These are phyloP conservation scores for Rozella allomycis DNA, from an alignment of 371 early-diverging fungal species.

Conservation along the genomic window DNA sequence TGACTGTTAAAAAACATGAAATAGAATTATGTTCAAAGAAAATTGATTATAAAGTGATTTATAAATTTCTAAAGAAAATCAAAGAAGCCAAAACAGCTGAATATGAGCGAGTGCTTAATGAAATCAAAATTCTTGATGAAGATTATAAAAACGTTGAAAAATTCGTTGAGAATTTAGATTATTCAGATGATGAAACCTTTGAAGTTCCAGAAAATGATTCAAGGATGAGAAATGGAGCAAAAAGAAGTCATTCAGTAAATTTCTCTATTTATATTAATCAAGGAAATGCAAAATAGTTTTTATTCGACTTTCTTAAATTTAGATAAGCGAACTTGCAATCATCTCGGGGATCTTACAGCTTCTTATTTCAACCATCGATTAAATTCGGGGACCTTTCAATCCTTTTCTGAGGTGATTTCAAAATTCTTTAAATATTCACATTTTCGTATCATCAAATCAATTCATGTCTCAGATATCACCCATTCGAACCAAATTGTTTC, in stretches of 20 bases:
- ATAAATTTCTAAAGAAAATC: constrained; percentile 33
- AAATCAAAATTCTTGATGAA: constrained; percentile 1
- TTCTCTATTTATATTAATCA: constrained; percentile 11
- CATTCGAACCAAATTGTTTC: constrained; percentile 48
- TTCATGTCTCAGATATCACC: constrained; percentile 45
- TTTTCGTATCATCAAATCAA: constrained; percentile 42
- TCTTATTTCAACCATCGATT: too few relatives aligned
- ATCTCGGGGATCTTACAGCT: too few relatives aligned
- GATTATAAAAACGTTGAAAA: constrained; percentile 8
- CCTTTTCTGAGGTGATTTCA: constrained; percentile 40
- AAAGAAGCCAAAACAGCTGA: constrained; percentile 3
- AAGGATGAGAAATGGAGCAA: constrained; percentile 22
- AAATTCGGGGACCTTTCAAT: too few relatives aligned
- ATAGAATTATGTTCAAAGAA: constrained; percentile 23
- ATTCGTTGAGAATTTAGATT: constrained; percentile 12
- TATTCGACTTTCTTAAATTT: constrained; percentile 1
- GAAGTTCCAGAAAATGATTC: neutral
- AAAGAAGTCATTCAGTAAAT: constrained; percentile 43
- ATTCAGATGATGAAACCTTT: constrained; percentile 11
- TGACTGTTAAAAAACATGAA: constrained; percentile 30
- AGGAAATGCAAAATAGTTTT: neutral
- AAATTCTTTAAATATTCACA: constrained; percentile 37
- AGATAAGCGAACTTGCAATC: constrained; percentile 4
- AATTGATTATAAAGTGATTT: constrained; percentile 27
- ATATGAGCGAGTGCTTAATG: constrained; percentile 1